Conservation (phyloP, 768 basidiomycete genomes). For the Tylopilus sp. region DNA sequence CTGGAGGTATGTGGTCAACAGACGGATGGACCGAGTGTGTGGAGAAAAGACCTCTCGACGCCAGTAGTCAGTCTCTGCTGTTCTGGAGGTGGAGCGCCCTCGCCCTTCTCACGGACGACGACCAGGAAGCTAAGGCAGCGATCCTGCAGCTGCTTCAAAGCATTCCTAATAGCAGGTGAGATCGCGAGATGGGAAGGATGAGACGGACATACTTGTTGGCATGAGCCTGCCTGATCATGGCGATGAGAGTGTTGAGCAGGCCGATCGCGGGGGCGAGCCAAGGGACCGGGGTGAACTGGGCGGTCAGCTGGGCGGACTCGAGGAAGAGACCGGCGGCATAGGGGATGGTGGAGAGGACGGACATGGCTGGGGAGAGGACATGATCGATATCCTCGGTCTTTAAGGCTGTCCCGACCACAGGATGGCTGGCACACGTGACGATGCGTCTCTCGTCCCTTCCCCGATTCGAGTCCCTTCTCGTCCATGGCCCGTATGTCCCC, state of each 20-base stretch:
- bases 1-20: slow-evolving; percentile 16
- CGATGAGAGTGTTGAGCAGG: slow-evolving; percentile 40
- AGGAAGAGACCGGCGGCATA: slow-evolving; percentile 13
- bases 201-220: slow-evolving; percentile 42
- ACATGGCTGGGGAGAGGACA: slow-evolving; percentile 10
- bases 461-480: slow-evolving; percentile 51
- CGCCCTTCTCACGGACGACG: slow-evolving; percentile 35
- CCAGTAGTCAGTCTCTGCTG: slow-evolving; percentile 33
- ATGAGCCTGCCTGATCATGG: slow-evolving; percentile 45
- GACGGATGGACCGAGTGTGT: neutral
- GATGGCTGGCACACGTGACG: slow-evolving; percentile 24
- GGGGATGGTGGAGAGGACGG: slow-evolving; percentile 9
- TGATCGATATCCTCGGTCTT: slow-evolving; percentile 3
- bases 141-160: slow-evolving; percentile 43
- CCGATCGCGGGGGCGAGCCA: slow-evolving; percentile 43
- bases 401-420: slow-evolving; percentile 14
- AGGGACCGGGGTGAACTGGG: slow-evolving; percentile 47
- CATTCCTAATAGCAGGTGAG: slow-evolving; percentile 31
- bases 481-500: slow-evolving; percentile 60
- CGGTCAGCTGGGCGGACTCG: slow-evolving; percentile 40
- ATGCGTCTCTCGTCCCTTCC: slow-evolving; percentile 49
- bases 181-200: neutral
- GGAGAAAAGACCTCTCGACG: slow-evolving; percentile 29
- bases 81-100: slow-evolving; percentile 25
- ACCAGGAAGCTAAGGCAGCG: slow-evolving; percentile 44